phyloP scores from a whole-genome alignment of 148 eudicot genomes.

The Salicornia ramosissima region DNA sequence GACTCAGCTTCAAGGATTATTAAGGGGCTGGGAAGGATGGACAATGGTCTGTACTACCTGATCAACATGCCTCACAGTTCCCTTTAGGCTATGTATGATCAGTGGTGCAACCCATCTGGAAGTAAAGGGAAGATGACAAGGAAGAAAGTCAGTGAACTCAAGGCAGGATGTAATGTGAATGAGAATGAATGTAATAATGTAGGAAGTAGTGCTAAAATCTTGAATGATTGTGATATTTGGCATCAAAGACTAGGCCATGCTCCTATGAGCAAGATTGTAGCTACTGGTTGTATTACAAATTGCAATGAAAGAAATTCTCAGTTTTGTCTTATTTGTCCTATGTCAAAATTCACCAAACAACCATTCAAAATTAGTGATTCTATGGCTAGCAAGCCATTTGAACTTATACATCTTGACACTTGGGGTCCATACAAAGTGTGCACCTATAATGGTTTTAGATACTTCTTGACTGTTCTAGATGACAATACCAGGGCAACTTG shows the following conservation, averaged over 20 bases:
- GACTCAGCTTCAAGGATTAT: background rate
- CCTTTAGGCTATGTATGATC: background rate
- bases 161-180: background rate
- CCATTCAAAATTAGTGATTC: background rate
- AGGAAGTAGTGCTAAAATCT: too few relatives aligned
- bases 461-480: conserved; percentile 3
- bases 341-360: background rate
- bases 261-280: background rate
- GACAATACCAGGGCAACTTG: background rate
- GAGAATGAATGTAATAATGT: background rate
- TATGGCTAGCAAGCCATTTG: background rate
- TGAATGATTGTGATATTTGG: background rate
- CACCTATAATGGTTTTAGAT: background rate
- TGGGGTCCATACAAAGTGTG: background rate
- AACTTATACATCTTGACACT: background rate
- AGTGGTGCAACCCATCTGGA: background rate
- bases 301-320: background rate
- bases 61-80: background rate
- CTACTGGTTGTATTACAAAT: background rate
- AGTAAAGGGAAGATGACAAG: too few relatives aligned
- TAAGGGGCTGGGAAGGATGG: background rate
- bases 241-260: background rate
- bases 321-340: background rate
- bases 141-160: background rate
- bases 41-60: background rate